phyloP scores from a whole-genome alignment of 2,329 filamentous ascomycete genomes.

The Penicillium fuscoglaucum region DNA sequence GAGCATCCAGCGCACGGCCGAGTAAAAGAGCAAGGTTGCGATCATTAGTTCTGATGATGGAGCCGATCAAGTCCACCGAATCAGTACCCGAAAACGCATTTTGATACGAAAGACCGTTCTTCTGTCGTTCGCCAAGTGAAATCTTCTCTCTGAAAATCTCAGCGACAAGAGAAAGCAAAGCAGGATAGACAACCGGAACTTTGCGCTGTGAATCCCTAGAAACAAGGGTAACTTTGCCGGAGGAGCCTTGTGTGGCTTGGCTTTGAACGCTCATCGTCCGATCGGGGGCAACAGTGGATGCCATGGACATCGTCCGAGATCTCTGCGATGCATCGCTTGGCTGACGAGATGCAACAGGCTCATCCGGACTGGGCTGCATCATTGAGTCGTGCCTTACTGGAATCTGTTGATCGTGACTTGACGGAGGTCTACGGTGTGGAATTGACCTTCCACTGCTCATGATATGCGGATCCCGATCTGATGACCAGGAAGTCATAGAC shows the following conservation, averaged over 20 bases:
- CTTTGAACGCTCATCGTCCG: conserved; percentile 59
- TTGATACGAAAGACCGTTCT: conserved; percentile 96
- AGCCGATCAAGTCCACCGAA: conserved; percentile 90
- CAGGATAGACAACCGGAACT: conserved; percentile 89
- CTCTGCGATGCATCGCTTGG: conserved; percentile 47
- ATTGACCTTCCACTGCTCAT: conserved; percentile 86
- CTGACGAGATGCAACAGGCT: conserved; percentile 35
- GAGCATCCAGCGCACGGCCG: conserved; percentile 88
- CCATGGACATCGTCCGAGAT: conserved; percentile 84
- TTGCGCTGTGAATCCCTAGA: conserved; percentile 63
- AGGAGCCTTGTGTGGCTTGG: conserved; percentile 52
- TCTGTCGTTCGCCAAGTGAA: conserved; percentile 79
- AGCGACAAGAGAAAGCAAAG: conserved; percentile 86
- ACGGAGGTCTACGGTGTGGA: conserved; percentile 69
- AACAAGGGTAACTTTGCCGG: conserved; percentile 55
- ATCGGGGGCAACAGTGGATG: conserved; percentile 64
- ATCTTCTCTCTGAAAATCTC: conserved; percentile 91
- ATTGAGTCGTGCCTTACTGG: conserved; percentile 44
- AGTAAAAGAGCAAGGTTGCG: conserved; percentile 88
- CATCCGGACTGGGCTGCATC: conserved; percentile 43
- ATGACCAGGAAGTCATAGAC: conserved; percentile 85
- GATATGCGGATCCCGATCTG: conserved; percentile 77
- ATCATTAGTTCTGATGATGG: conserved; percentile 96
- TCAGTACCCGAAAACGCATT: conserved; percentile 95
- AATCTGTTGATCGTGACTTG: conserved; percentile 43